Evolutionary conservation across 257 asterid species (phyloP), one percentile per base, ranked within the genome.

Genomic region (Rhazya stricta): DNA sequence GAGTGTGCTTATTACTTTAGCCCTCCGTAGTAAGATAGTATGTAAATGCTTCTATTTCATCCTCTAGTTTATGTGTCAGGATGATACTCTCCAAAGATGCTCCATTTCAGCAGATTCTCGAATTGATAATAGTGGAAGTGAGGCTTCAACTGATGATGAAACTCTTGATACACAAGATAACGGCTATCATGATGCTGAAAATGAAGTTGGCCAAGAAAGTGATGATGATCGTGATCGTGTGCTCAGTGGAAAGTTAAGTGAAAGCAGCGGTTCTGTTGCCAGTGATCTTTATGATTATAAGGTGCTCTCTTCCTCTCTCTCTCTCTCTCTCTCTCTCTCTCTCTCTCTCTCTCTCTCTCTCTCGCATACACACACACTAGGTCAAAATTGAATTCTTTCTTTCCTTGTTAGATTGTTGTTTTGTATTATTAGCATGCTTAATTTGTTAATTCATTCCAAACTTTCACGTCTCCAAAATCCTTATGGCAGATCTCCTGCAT

Each of bases 111-210:
- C 87, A 29, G 93, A 90, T 79, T 93, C 98, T 79, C 93, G 88
- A 74, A 83, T 84, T 45, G 93, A 83, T 79, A 87, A 85, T 73
- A 88, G 96, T 81, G 91, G 84, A 74, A 91, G 92, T 79, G 96
- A 88, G 81, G 89, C 85, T 83, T 81, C 89, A 56, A 87, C 89
- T 79, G 97, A 89, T 83, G 92, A 89, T 77, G 97, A 89, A 76
- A 83, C 81, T 78, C 79, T 84, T 32, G 88, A 84, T 77, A 66
- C 78, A 69, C 87, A 89, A 82, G 88, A 81, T 56, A 88, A 89
- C 81, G 95, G 94, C 71, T 93, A 86, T 86, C 99, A 89, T 70
- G 98, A 92, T 84, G 98, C 96, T 76, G 91, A 91, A 86, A 88
- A 88, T 76, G 96, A 92, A 87, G 96, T 75, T 1, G 93, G 85